Conservation (phyloP, 1,284 basidiomycete species). For the Butyriboletus appendiculatus region DNA sequence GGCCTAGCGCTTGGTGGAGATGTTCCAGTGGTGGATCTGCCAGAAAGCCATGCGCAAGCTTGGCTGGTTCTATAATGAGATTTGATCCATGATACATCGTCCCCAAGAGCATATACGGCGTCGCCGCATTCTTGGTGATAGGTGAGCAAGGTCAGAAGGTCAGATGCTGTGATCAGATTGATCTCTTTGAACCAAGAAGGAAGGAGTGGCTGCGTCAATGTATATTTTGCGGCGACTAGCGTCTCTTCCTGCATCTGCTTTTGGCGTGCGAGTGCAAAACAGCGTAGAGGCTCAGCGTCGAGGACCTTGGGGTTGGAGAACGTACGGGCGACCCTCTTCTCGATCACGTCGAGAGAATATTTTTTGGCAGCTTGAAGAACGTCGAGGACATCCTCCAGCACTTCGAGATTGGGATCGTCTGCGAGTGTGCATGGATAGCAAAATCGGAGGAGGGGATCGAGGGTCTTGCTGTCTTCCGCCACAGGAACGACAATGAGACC, state of each 20-base stretch:
- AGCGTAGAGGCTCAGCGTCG: conserved; percentile 13
- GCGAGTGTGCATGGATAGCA: conserved; percentile 25
- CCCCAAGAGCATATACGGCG: conserved; percentile 9
- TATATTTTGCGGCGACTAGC: conserved; percentile 17
- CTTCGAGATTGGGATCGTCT: conserved; percentile 21
- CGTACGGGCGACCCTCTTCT: conserved; percentile 1
- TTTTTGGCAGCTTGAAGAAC: conserved; percentile 18
- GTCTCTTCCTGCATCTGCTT: conserved; percentile 10
- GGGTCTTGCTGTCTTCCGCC: conserved; percentile 11
- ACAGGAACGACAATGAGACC: conserved; percentile 20
- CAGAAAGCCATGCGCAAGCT: conserved; percentile 10
- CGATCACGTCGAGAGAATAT: conserved; percentile 18
- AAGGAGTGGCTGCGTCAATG: conserved; percentile 18
- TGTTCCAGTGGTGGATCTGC: background rate
- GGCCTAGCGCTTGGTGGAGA: too few relatives aligned
- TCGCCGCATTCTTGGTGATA: conserved; percentile 19
- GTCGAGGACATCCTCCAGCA: conserved; percentile 2
- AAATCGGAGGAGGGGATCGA: conserved; percentile 22
- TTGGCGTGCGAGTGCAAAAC: conserved; percentile 20
- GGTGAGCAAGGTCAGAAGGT: conserved; percentile 21
- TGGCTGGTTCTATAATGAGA: conserved; percentile 9
- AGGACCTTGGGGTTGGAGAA: conserved; percentile 18
- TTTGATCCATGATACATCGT: conserved; percentile 18
- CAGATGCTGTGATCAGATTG: conserved; percentile 12
- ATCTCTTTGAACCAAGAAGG: conserved; percentile 21